Conservation (phyloP, 768 basidiomycete species). For the Podaxis pistillaris region DNA sequence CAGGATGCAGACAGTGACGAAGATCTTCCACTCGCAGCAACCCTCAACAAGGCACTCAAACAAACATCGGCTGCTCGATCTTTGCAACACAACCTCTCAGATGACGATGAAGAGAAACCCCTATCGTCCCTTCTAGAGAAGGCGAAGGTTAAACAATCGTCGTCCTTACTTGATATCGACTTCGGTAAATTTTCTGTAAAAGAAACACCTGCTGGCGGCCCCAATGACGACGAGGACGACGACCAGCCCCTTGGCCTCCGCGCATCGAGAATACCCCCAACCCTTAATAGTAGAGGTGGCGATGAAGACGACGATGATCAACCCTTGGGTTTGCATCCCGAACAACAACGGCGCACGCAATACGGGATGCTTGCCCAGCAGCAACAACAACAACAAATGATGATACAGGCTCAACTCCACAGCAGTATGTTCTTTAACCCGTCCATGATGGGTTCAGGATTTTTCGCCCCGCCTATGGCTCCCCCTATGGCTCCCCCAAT, state of each 20-base stretch:
- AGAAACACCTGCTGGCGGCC: background rate
- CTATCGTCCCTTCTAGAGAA: conserved; percentile 58
- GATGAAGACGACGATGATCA: conserved; percentile 64
- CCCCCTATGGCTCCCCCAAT: conserved; percentile 32
- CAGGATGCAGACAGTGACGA: conserved; percentile 68
- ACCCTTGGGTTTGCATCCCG: conserved; percentile 72
- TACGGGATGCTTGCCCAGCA: conserved; percentile 55
- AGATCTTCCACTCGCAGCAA: conserved; percentile 72
- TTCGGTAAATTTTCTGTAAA: conserved; percentile 30
- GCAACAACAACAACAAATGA: conserved; percentile 62
- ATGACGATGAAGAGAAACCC: conserved; percentile 74
- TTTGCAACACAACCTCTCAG: conserved; percentile 22
- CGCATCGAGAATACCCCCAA: conserved; percentile 46
- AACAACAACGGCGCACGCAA: conserved; percentile 76
- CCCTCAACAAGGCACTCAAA: conserved; percentile 53
- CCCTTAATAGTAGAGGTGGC: conserved; percentile 1
- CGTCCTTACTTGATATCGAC: conserved; percentile 38
- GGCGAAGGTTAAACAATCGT: conserved; percentile 30
- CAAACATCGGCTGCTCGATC: conserved; percentile 33
- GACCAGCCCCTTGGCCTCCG: conserved; percentile 71
- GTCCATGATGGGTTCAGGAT: conserved; percentile 68
- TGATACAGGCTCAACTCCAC: conserved; percentile 77
- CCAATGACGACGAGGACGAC: conserved; percentile 56
- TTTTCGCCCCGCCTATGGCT: conserved; percentile 50
- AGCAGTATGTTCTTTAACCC: conserved; percentile 71